Percentiles rank a stretch among this genome's conserved stretches.
Evolutionary conservation across 148 eudicot genomes (phyloP).

Genomic region (Chenopodium quinoa): DNA sequence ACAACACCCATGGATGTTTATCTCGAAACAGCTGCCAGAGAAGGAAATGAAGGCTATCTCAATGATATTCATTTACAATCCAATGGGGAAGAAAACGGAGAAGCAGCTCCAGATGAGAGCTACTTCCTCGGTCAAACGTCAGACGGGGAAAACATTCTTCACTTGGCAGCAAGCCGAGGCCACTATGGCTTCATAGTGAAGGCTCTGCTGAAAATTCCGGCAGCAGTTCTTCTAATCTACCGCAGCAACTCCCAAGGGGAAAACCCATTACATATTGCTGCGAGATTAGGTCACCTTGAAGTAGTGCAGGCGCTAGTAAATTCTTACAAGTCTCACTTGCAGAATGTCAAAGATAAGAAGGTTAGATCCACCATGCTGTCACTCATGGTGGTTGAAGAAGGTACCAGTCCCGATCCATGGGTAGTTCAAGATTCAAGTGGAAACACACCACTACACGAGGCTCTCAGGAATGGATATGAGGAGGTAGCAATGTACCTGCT

Average conservation of each 20-base stretch:
- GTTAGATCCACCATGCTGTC: slow-evolving; percentile 28
- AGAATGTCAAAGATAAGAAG: slow-evolving; percentile 28
- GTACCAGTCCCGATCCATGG: slow-evolving; percentile 38
- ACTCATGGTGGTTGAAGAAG: slow-evolving; percentile 35
- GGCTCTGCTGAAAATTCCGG: slow-evolving; percentile 35
- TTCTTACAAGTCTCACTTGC: slow-evolving; percentile 35
- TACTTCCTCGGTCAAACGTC: slow-evolving; percentile 31
- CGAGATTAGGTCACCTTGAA: slow-evolving; percentile 30
- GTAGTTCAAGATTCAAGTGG: slow-evolving; percentile 36
- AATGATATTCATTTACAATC: slow-evolving; percentile 8
- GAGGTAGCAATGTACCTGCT: slow-evolving; percentile 34
- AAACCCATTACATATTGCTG: slow-evolving; percentile 40
- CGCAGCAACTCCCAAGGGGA: slow-evolving; percentile 30
- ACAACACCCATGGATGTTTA: slow-evolving; percentile 27
- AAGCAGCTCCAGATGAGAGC: slow-evolving; percentile 17
- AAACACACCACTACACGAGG: slow-evolving; percentile 43
- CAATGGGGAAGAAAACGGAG: slow-evolving; percentile 8
- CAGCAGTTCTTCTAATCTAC: slow-evolving; percentile 33
- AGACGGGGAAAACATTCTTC: slow-evolving; percentile 40
- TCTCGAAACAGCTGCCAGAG: slow-evolving; percentile 33
- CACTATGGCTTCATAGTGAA: slow-evolving; percentile 26
- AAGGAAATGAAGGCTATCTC: slow-evolving; percentile 31
- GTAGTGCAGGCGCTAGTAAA: slow-evolving; percentile 26
- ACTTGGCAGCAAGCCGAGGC: slow-evolving; percentile 34
- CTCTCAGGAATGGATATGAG: slow-evolving; percentile 29